Evolutionary conservation across 2,329 filamentous ascomycete genomes (phyloP).

Genomic region (Neophaeococcomyces aloes): DNA sequence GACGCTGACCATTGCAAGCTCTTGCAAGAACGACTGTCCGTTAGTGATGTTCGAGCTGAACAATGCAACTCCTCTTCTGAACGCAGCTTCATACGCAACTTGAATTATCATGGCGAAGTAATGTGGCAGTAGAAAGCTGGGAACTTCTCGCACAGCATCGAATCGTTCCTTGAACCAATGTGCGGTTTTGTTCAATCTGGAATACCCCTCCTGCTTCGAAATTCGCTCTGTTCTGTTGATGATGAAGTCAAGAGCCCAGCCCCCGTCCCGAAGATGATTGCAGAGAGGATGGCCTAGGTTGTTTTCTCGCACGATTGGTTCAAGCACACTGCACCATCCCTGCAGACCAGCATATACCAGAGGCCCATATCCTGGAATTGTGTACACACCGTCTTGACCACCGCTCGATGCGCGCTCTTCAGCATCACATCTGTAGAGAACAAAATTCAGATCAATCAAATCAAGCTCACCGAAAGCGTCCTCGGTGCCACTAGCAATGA

Average conservation of each 20-base stretch:
- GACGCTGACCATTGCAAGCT: slow-evolving; percentile 78
- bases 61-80: slow-evolving; percentile 64
- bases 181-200: slow-evolving; percentile 54
- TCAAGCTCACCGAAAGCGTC: slow-evolving; percentile 65
- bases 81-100: slow-evolving; percentile 76
- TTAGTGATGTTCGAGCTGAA: slow-evolving; percentile 67
- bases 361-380: slow-evolving; percentile 70
- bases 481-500: slow-evolving; percentile 70
- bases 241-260: slow-evolving; percentile 88
- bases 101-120: slow-evolving; percentile 87
- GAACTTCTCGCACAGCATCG: slow-evolving; percentile 71
- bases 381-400: slow-evolving; percentile 77
- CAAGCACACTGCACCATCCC: slow-evolving; percentile 92
- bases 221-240: slow-evolving; percentile 65
- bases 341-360: slow-evolving; percentile 94
- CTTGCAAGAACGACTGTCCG: slow-evolving; percentile 82
- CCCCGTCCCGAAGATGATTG: slow-evolving; percentile 79
- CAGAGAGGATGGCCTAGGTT: slow-evolving; percentile 88
- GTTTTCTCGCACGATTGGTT: slow-evolving; percentile 75
- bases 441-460: slow-evolving; percentile 77
- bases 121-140: slow-evolving; percentile 78
- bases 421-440: slow-evolving; percentile 82
- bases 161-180: slow-evolving; percentile 77
- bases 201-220: slow-evolving; percentile 52
- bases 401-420: slow-evolving; percentile 73